Evolutionary conservation across 257 asterid genomes (phyloP), one percentile per base, ranked within the genome.

Genomic region (Buddleja alternifolia): DNA sequence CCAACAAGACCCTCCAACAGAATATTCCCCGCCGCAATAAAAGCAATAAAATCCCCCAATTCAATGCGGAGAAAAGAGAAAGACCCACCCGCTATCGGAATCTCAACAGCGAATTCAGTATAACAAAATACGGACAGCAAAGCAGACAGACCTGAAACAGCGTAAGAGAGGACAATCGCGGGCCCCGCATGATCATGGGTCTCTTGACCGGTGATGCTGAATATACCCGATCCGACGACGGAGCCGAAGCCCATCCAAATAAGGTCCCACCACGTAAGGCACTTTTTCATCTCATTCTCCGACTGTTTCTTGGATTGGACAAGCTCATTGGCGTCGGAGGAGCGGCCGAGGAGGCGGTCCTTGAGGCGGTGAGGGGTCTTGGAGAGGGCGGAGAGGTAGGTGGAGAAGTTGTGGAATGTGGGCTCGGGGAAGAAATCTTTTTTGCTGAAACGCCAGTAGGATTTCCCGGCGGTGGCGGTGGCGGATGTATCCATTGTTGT

Each of bases 211-310:
- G 99, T 90, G 73, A 93, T 78, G 75, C 85, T 83, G 72, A 93
- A 93, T 9, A 93, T 93, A 1, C 99, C 99, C 48, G 97, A 90
- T 12, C 99, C 99, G 21, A 93, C 96, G 37, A 93, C 96, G 40
- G 96, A 81, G 45, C 99, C 99, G 70, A 93, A 90, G 0, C 91
- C 97, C 57, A 93, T 83, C 99, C 99, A 93, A 2, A 90, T 60
- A 6, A 93, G 82, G 79, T 93, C 99, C 95, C 96, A 93, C 99
- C 97, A 93, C 2, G 96, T 90, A 14, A 93, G 86, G 77, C 96
- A 88, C n/a, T 63, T 61, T 63, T 78, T 78, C 96, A 93, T 85
- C 45, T 84, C 83, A 50, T 90, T 75, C 65, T 93, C 97, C 3
- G 97, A 88, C 45, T 88, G 89, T 29, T 80, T 81, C 75, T 80